Evolutionary conservation across 345 rosid genomes (phyloP), one percentile per base, ranked within the genome.

Genomic region (Arabidopsis arenosa): DNA sequence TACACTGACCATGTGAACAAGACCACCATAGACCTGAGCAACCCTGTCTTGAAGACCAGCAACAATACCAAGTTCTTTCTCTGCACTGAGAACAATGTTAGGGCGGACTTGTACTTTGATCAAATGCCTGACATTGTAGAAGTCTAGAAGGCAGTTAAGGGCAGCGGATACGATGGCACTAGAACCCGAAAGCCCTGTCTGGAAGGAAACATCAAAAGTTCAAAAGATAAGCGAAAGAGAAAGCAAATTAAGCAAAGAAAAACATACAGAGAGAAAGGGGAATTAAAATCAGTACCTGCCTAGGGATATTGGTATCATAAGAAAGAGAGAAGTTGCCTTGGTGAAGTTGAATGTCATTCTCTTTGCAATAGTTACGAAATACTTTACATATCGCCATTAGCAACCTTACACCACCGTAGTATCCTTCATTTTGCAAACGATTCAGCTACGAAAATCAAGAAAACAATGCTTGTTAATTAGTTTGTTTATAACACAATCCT

Each of bases 41-140:
- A 95, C 99, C 35, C 99, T 85, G 84, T 95, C 98, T 78, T 90
- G 99, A 81, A 95, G 96, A 67, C 99, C 99, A 7, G 99, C 99
- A 68, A 95, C 93, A 61, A 92, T 92, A 47, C 99, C 97, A 28
- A 95, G 93, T 70, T 92, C 89, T 75, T 88, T 70, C 86, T 95
- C 98, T 0, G 98, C 98, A 15, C 41, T 69, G 49, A 95, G 94
- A 51, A 92, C 78, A 66, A 92, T 80, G 68, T 83, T 87, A 43
- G 99, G 98, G 56, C 98, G 87, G 37, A 90, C 67, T 65, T 83
- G 86, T 51, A 89, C 85, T 87, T 88, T 88, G 58, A 92, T 77
- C 59, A 90, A 73, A 72, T 87, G 91, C 78, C 97, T 83, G 60
- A 95, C 94, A 7, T 87, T 77, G 84, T 90, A 95, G 80, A 89